phyloP scores from a whole-genome alignment of 805 yeast genomes.

The Teunomyces kruisii region DNA sequence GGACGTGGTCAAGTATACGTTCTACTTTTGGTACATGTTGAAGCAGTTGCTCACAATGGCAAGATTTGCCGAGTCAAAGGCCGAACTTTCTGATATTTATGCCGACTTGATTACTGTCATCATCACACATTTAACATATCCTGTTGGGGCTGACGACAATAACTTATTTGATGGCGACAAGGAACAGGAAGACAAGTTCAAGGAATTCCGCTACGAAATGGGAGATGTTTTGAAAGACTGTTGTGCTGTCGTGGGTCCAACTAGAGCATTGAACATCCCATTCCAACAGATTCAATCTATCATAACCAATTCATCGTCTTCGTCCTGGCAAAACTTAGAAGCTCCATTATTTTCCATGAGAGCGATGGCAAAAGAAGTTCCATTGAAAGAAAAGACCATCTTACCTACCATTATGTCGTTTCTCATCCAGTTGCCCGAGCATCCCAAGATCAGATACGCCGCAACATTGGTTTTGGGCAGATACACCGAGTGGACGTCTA shows the following conservation, averaged over 20 bases:
- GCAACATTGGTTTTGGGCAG: constrained; percentile 93
- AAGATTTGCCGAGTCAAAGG: constrained; percentile 53
- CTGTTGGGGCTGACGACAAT: constrained; percentile 34
- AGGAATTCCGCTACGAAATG: constrained; percentile 92
- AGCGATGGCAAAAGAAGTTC: constrained; percentile 91
- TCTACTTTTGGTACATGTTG: constrained; percentile 86
- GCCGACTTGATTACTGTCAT: constrained; percentile 58
- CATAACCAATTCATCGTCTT: constrained; percentile 30
- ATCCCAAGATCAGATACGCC: constrained; percentile 84
- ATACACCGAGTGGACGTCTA: constrained; percentile 91
- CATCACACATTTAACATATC: constrained; percentile 73
- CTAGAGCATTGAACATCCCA: constrained; percentile 68
- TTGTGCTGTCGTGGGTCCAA: constrained; percentile 84
- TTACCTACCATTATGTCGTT: constrained; percentile 76
- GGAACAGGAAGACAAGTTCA: constrained; percentile 89
- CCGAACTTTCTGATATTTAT: constrained; percentile 54
- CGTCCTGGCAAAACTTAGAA: constrained; percentile 81
- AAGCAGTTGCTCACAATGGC: constrained; percentile 68
- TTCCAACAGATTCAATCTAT: constrained; percentile 54
- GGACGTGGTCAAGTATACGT: constrained; percentile 86
- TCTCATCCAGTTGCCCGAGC: constrained; percentile 73
- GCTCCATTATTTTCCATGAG: constrained; percentile 88
- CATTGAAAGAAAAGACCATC: constrained; percentile 59
- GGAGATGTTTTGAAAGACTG: constrained; percentile 98
- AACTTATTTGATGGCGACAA: constrained; percentile 62